These are phyloP conservation scores for Aspergillus brunneoviolaceus DNA, from an alignment of 2,329 filamentous ascomycete genomes.

Conservation along the genomic window DNA sequence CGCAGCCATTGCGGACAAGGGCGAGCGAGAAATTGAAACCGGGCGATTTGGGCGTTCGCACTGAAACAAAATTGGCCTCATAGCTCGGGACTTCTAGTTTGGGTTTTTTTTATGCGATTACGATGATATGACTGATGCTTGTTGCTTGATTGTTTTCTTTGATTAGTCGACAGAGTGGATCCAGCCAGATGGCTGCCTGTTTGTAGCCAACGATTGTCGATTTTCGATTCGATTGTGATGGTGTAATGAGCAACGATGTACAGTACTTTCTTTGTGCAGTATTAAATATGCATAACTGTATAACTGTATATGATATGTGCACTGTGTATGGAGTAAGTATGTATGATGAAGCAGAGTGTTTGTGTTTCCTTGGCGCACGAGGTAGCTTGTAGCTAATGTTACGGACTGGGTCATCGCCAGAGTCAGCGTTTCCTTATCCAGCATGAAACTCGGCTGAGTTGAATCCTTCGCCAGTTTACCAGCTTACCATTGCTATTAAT, in stretches of 20 bases:
- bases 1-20: slow-evolving; percentile 35
- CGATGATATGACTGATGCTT: background rate
- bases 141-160: background rate
- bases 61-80: background rate
- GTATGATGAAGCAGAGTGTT: background rate
- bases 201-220: too few relatives aligned
- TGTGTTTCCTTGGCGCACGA: background rate
- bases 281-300: too few relatives aligned
- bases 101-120: background rate
- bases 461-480: background rate
- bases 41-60: slow-evolving; percentile 25
- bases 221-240: too few relatives aligned
- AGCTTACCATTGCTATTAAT: background rate
- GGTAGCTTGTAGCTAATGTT: too few relatives aligned
- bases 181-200: background rate
- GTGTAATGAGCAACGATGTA: too few relatives aligned
- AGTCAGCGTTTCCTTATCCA: too few relatives aligned
- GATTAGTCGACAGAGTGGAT: background rate
- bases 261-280: too few relatives aligned
- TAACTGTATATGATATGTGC: too few relatives aligned
- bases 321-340: too few relatives aligned
- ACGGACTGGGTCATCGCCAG: too few relatives aligned
- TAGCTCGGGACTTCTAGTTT: background rate
- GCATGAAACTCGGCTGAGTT: background rate
- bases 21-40: slow-evolving; percentile 35